Conservation (phyloP, 352 stramenopile genomes). For the Peronosclerospora sorghi region DNA sequence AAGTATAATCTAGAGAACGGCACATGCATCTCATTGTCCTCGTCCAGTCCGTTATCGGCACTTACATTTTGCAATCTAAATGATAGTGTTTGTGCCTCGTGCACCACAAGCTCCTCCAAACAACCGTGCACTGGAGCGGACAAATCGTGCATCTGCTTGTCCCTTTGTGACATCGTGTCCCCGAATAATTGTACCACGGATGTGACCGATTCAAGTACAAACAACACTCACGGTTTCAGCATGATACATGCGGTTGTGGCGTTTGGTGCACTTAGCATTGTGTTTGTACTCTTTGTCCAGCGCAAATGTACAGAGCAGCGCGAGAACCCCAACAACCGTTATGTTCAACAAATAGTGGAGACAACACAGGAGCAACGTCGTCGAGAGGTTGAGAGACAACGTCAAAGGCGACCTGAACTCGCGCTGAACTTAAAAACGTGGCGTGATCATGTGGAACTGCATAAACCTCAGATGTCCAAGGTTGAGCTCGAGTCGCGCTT, state of each 20-base stretch:
- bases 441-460: constrained; percentile 23
- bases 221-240: constrained; percentile 6
- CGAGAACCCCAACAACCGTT: constrained; percentile 10
- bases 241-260: constrained; percentile 26
- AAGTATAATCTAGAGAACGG: constrained; percentile 24
- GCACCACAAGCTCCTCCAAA: constrained; percentile 18
- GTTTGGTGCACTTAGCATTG: constrained; percentile 17
- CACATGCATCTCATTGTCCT: constrained; percentile 10
- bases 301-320: constrained; percentile 23
- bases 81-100: constrained; percentile 19
- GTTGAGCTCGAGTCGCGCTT: constrained; percentile 25
- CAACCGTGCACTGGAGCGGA: constrained; percentile 22
- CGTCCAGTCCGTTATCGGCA: constrained; percentile 6
- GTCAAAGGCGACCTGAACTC: constrained; percentile 16
- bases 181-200: constrained; percentile 5
- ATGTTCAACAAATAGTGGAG: constrained; percentile 18
- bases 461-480: constrained; percentile 27
- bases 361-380: constrained; percentile 8
- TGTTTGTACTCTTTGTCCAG: constrained; percentile 32
- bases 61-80: constrained; percentile 16
- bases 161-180: constrained; percentile 23
- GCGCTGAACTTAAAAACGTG: constrained; percentile 21
- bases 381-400: constrained; percentile 18
- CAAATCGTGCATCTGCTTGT: constrained; percentile 28
- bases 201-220: neutral